A percentile compares a stretch with the other conserved stretches of the same genome.
Conservation (phyloP, 139 green algal species). For the Chlamydomonas eustigma region DNA sequence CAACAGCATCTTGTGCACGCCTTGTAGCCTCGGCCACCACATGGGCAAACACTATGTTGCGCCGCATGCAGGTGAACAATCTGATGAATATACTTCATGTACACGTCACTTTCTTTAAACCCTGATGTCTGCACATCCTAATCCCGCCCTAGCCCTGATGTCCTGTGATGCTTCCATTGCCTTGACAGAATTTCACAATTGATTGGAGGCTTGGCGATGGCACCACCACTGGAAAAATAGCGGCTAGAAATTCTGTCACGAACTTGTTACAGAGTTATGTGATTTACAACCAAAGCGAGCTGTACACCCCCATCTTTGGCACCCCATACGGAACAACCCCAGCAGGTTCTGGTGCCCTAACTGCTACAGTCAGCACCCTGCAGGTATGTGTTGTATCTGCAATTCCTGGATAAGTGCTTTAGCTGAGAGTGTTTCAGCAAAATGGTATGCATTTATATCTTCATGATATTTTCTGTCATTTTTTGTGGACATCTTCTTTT, state of each 20-base stretch:
- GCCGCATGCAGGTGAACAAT: constrained; percentile 4
- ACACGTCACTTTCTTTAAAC: background rate
- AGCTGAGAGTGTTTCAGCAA: no score
- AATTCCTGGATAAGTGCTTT: no score
- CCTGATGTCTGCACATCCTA: background rate
- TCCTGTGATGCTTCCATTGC: background rate
- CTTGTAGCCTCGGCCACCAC: background rate
- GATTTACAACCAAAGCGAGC: constrained; percentile 28
- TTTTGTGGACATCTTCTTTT: no score
- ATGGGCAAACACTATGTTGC: background rate
- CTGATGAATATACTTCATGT: background rate
- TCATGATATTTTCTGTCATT: no score
- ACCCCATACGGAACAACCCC: background rate
- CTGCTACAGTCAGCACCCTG: background rate
- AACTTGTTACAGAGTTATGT: constrained; percentile 26
- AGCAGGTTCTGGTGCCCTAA: background rate
- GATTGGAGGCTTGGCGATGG: constrained; percentile 40
- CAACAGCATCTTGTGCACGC: background rate
- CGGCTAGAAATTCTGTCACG: constrained; percentile 17
- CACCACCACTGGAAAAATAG: constrained; percentile 41
- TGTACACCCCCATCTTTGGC: constrained; percentile 32
- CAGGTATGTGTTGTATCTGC: constrained; percentile 3
- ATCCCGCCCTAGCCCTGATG: background rate
- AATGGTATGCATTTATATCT: no score
- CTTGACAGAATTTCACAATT: constrained; percentile 24